Percentiles rank a stretch among this genome's conserved stretches.
phyloP scores from a whole-genome alignment of 164 flowering plant genomes.

The Saururus chinensis region DNA sequence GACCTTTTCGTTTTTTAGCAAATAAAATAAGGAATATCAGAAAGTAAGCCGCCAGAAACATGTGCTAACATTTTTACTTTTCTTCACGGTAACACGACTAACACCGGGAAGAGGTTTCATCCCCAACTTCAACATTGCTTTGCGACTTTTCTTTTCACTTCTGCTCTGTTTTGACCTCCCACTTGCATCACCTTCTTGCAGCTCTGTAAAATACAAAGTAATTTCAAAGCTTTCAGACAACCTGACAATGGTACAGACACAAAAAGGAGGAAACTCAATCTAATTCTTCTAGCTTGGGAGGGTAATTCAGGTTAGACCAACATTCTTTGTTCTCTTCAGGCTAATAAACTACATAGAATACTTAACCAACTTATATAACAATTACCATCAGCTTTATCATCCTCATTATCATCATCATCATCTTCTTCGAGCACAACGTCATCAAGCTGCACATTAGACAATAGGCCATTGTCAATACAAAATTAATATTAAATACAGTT shows the following conservation, averaged over 20 bases:
- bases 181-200: conserved; percentile 19
- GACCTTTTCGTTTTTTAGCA: too few species aligned
- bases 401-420: conserved; percentile 38
- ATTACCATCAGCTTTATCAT: conserved; percentile 38
- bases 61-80: conserved; percentile 25
- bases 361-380: too few species aligned
- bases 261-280: too few species aligned
- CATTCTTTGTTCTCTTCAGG: too few species aligned
- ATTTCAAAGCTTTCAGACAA: not conserved
- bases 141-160: conserved; percentile 30
- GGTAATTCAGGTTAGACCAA: too few species aligned
- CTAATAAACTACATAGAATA: too few species aligned
- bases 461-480: not conserved
- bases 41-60: not conserved
- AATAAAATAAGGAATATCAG: not conserved
- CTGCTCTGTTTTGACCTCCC: conserved; percentile 32
- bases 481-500: too few species aligned
- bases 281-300: too few species aligned
- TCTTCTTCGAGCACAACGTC: conserved; percentile 50
- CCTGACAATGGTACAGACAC: not conserved
- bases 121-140: conserved; percentile 32
- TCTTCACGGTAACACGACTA: conserved; percentile 28
- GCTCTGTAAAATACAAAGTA: conserved; percentile 10
- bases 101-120: conserved; percentile 30
- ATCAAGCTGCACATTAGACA: conserved; percentile 26